phyloP scores from a whole-genome alignment of 2,329 filamentous ascomycete species.

The Ceratocystis variospora region DNA sequence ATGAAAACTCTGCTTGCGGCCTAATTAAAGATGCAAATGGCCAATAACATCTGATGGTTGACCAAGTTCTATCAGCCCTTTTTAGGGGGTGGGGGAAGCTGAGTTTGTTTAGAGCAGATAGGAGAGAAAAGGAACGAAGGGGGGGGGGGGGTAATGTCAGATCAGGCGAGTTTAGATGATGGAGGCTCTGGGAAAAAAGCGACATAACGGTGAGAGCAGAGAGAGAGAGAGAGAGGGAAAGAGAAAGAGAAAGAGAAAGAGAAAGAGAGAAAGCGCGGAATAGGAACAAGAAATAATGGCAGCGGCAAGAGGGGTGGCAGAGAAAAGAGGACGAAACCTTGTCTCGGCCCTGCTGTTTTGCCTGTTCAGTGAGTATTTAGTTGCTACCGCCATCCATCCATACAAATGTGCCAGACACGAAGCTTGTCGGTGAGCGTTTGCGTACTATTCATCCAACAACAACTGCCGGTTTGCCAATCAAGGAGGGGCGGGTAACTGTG shows the following conservation, averaged over 20 bases:
- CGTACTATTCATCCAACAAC: too few species aligned
- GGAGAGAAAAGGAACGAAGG: background rate
- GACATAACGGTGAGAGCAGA: background rate
- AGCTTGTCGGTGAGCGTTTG: too few species aligned
- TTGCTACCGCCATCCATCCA: constrained; percentile 4
- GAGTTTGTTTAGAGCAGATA: background rate
- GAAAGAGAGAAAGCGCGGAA: background rate
- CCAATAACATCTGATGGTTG: background rate
- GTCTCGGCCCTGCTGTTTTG: background rate
- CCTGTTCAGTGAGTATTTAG: background rate
- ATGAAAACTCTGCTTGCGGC: background rate
- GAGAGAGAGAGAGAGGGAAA: background rate
- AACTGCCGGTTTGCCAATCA: too few species aligned
- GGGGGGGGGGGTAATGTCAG: background rate
- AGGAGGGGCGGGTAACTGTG: too few species aligned
- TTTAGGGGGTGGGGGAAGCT: background rate
- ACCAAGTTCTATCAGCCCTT: background rate
- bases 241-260: background rate
- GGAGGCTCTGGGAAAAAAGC: background rate
- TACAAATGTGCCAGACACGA: background rate
- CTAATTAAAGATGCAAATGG: background rate
- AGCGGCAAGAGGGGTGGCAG: background rate
- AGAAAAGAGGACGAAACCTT: background rate
- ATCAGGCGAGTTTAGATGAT: background rate
- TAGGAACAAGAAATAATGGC: too few species aligned